Evolutionary conservation across 805 yeast genomes (phyloP), one percentile per base, ranked within the genome.

Genomic region (Spathaspora sp.): DNA sequence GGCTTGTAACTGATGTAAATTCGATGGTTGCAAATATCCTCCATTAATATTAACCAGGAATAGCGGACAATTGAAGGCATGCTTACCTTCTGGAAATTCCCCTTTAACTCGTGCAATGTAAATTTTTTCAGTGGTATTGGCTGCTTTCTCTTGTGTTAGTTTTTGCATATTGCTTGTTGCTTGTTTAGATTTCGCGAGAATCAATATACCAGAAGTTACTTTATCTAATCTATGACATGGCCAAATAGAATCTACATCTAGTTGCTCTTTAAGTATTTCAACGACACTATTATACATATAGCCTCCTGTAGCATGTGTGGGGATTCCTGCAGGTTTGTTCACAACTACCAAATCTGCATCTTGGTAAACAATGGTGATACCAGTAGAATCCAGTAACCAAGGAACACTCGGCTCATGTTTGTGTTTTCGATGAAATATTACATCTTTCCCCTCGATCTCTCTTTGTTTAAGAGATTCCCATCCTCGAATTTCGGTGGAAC

Each of bases 261-360:
- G 52, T 9, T 73, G 75, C 35, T 60, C 55, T 47, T 71, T 65
- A 32, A 79, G 43, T 2, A 78, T 69, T 58, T 76, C 80, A 9
- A 72, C 66, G 18, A 80, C 54, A 1, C 78, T 64, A 60, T 80
- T 80, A 55, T 68, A 67, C 32, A 61, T 53, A 56, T 73, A 78
- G 40, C 66, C 72, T 7, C 78, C 75, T 0, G 78, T 69, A 0
- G 85, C 82, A 56, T 80, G 85, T 0, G 81, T 78, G 1, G 85
- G 83, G 1, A 79, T 63, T 0, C 85, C 85, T 0, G 73, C 64
- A 0, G 84, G 84, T 53, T 80, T 80, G 55, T 77, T 66, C 2
- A 79, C 72, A 23, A 80, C 82, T 14, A 79, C 23, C 0, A 74
- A 29, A 7, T 68, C 63, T 2, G 61, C 63, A 53, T 75, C 73